These are phyloP conservation scores for Fusarium verticillioides DNA, from an alignment of 2,329 filamentous ascomycete species.

Conservation along the genomic window DNA sequence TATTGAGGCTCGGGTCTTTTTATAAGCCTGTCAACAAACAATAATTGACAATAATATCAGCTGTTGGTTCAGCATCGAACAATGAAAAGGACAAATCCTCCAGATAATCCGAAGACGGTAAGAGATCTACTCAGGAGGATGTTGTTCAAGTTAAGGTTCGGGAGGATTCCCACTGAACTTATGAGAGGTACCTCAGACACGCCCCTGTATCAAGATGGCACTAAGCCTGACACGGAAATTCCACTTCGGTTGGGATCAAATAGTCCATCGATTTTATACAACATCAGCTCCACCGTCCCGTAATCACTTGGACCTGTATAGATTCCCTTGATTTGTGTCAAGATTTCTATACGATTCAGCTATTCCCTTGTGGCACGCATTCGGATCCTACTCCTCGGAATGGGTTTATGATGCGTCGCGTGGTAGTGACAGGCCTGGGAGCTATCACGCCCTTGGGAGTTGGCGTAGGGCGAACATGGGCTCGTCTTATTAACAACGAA, in stretches of 20 bases:
- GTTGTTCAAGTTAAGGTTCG: constrained; percentile 19
- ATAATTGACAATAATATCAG: not conserved
- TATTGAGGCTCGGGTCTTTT: constrained; percentile 20
- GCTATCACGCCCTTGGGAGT: constrained; percentile 86
- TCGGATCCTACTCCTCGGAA: constrained; percentile 36
- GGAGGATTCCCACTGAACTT: not conserved
- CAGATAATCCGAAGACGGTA: not conserved
- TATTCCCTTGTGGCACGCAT: not conserved
- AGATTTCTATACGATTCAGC: not conserved
- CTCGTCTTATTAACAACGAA: constrained; percentile 79
- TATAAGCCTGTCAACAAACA: not conserved
- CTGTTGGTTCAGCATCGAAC: not conserved
- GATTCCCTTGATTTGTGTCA: not conserved
- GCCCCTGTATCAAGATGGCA: constrained; percentile 10
- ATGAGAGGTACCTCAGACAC: not conserved
- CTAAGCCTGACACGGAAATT: constrained; percentile 38
- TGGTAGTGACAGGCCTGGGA: constrained; percentile 86
- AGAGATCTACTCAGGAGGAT: not conserved
- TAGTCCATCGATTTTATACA: constrained; percentile 7
- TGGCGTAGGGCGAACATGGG: constrained; percentile 82
- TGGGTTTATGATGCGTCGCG: constrained; percentile 71
- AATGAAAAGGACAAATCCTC: not conserved
- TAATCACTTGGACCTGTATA: not conserved
- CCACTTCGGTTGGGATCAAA: not conserved
- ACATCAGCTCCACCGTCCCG: not conserved